A percentile compares a stretch with the other conserved stretches of the same genome.
These are phyloP conservation scores for Terfezia claveryi DNA, from an alignment of 495 filamentous ascomycete species.

Conservation along the genomic window DNA sequence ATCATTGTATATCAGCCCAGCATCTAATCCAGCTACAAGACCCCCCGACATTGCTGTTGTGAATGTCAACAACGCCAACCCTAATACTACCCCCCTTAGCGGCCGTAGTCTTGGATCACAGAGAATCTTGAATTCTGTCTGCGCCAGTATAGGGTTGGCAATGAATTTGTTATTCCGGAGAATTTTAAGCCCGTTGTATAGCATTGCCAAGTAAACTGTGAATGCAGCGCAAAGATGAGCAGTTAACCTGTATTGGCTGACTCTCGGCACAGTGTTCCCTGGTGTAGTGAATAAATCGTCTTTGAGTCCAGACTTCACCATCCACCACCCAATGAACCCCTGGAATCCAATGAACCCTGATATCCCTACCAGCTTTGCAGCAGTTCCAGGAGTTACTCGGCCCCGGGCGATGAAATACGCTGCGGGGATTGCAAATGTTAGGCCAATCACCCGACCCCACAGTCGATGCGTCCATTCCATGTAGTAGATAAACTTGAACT, in stretches of 20 bases:
- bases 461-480: constrained; percentile 98
- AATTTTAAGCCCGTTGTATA: constrained; percentile 73
- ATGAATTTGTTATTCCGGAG: constrained; percentile 51
- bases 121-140: constrained; percentile 34
- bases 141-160: constrained; percentile 31
- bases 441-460: constrained; percentile 81
- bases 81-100: constrained; percentile 51
- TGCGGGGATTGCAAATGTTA: constrained; percentile 72
- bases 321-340: constrained; percentile 95
- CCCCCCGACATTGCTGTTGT: constrained; percentile 79
- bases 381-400: constrained; percentile 57
- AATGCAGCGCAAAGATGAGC: constrained; percentile 81
- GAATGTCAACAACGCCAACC: constrained; percentile 59
- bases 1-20: constrained; percentile 93
- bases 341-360: constrained; percentile 81
- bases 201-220: constrained; percentile 75
- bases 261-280: constrained; percentile 59
- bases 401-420: constrained; percentile 69
- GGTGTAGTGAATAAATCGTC: constrained; percentile 74
- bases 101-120: constrained; percentile 39
- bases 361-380: constrained; percentile 56
- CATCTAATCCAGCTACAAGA: constrained; percentile 83
- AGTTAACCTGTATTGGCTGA: constrained; percentile 81
- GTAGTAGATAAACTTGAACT: constrained; percentile 97
- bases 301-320: constrained; percentile 88